These are phyloP conservation scores for Zopfia rhizophila DNA, from an alignment of 2,329 filamentous ascomycete species.

Conservation along the genomic window DNA sequence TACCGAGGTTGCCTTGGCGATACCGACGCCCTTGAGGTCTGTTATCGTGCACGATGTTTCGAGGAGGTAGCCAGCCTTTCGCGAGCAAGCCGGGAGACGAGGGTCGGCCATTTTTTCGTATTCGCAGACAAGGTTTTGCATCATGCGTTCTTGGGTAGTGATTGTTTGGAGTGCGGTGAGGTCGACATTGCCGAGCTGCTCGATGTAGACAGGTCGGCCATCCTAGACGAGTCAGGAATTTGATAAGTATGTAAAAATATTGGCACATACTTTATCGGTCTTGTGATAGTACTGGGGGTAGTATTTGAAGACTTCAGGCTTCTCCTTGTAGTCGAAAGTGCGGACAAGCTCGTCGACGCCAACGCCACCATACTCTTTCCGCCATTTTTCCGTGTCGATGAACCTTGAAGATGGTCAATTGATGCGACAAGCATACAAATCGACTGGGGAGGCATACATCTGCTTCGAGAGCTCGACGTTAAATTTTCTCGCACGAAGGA, in stretches of 20 bases:
- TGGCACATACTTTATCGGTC: slow-evolving; percentile 73
- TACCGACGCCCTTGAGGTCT: slow-evolving; percentile 93
- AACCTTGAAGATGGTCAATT: slow-evolving; percentile 72
- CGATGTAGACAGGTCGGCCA: slow-evolving; percentile 96
- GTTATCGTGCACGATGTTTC: slow-evolving; percentile 99
- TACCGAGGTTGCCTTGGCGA: slow-evolving; percentile 82
- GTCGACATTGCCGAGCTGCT: slow-evolving; percentile 94
- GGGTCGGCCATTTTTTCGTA: slow-evolving; percentile 97
- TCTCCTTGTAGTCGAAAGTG: slow-evolving; percentile 88
- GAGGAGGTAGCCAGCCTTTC: slow-evolving; percentile 86
- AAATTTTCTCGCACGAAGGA: slow-evolving; percentile 94
- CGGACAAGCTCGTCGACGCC: slow-evolving; percentile 81
- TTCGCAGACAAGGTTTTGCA: slow-evolving; percentile 94
- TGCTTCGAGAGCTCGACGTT: slow-evolving; percentile 83
- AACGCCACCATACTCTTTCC: slow-evolving; percentile 75
- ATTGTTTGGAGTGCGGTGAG: slow-evolving; percentile 91
- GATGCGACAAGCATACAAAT: not conserved
- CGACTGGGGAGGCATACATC: slow-evolving; percentile 77
- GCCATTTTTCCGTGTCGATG: slow-evolving; percentile 88
- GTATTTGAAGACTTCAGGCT: slow-evolving; percentile 83
- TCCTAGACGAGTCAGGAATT: slow-evolving; percentile 69
- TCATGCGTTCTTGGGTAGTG: slow-evolving; percentile 91
- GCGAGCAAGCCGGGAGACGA: slow-evolving; percentile 92
- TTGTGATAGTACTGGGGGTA: slow-evolving; percentile 99
- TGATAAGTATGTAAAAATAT: not conserved